Base-by-base conservation (phyloP, 768 basidiomycete species). In the Exsudoporus frostii region DNA sequence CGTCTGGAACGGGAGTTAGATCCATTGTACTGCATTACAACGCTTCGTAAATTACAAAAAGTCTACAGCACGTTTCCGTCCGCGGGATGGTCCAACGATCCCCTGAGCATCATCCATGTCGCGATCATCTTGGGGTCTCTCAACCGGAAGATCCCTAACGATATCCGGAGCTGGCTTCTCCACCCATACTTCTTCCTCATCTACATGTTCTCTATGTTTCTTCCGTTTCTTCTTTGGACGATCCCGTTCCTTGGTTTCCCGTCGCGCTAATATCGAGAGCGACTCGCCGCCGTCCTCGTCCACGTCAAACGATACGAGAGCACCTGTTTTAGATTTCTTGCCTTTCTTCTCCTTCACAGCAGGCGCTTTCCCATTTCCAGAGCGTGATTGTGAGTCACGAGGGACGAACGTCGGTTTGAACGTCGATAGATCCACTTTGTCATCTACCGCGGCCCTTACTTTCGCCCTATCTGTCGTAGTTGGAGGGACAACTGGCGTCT, bases 361-460 rank as follows among this genome's bases (percentile, higher is more conserved):
- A 17, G 64, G 56, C 43, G 74, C 75, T 62, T 80, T 73, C 45
- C 71, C 73, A 48, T 73, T 73, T 32, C 66, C 63, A 47, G 78
- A 79, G 2, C 78, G 76, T 49, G 69, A 68, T 9, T 71, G 65
- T 2, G 67, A 53, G 19, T 71, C 72, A 8, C 74, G 71, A 7
- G 85, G 84, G 8, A 91, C 82, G 66, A 98, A 98, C 0, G 85
- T 90, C 1, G 95, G 95, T 62, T 86, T 90, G 78, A 96, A 98
- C 0, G 85, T 84, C n/a, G 77, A 71, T 25, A 84, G 58, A 64
- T 93, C 87, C 8, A 80, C 72, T 22, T 65, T 67, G 20, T 54
- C 53, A 9, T 59, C 45, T 27, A 63, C 48, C 30, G 10, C 30
- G 4, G 33, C 44, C 34, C 6, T 41, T 29, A 46, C 44, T 14